These are phyloP conservation scores for Setaria italica DNA, from an alignment of 202 grass and related monocot species.

Conservation along the genomic window DNA sequence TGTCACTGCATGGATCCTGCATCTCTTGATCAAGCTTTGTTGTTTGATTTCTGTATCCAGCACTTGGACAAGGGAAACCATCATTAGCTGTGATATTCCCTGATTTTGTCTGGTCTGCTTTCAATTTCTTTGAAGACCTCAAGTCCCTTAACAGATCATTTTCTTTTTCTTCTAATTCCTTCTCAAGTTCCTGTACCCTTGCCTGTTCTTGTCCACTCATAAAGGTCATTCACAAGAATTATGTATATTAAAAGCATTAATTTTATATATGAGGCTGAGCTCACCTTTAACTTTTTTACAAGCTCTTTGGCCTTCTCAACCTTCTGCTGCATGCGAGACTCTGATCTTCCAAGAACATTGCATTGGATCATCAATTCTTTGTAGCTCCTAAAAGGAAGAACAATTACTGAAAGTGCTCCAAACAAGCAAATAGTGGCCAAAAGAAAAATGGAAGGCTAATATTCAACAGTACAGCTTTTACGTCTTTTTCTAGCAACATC, in stretches of 20 bases:
- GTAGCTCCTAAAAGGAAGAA: constrained; percentile 66
- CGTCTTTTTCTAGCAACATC: constrained; percentile 5
- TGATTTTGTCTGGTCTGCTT: constrained; percentile 58
- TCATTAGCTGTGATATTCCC: constrained; percentile 33
- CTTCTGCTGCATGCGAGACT: constrained; percentile 63
- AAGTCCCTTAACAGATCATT: constrained; percentile 76
- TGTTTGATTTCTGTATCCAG: constrained; percentile 28
- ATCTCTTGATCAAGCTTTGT: constrained; percentile 31
- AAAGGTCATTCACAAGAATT: constrained; percentile 1
- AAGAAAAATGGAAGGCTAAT: background rate
- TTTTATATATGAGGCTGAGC: background rate
- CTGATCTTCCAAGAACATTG: constrained; percentile 85
- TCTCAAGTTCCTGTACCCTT: constrained; percentile 69
- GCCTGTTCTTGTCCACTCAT: constrained; percentile 50
- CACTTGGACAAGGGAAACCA: constrained; percentile 8
- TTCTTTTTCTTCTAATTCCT: constrained; percentile 81
- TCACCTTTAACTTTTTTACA: constrained; percentile 78
- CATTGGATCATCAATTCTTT: constrained; percentile 92
- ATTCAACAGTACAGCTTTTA: background rate
- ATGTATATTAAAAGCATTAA: constrained; percentile 29
- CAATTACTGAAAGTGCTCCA: constrained; percentile 21
- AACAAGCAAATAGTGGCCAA: background rate
- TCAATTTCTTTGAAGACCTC: constrained; percentile 75
- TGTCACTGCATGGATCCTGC: constrained; percentile 22
- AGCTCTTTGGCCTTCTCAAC: constrained; percentile 83